A percentile compares a stretch with the other conserved stretches of the same genome.
phyloP scores from a whole-genome alignment of 495 filamentous ascomycete genomes.

The Aspergillus ostianus region DNA sequence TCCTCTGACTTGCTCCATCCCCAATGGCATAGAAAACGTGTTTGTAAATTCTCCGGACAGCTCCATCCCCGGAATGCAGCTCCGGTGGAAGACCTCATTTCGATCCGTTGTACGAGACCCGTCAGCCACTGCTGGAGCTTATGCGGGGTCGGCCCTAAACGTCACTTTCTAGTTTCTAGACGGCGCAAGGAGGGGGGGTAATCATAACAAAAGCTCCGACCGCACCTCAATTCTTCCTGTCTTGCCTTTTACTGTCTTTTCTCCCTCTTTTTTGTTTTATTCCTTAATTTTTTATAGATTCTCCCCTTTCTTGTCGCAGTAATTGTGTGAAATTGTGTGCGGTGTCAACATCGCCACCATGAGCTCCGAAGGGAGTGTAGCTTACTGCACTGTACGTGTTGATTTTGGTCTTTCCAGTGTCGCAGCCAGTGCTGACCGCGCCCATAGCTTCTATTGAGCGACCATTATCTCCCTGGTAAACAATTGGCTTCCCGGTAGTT shows the following conservation, averaged over 20 bases:
- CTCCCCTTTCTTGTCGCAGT: not conserved
- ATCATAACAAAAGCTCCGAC: constrained; percentile 9
- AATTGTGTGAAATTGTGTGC: not conserved
- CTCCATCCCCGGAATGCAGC: constrained; percentile 6
- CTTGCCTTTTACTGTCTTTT: not conserved
- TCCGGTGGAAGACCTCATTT: constrained; percentile 4
- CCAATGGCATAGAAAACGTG: not conserved
- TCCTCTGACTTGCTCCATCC: too few relatives aligned
- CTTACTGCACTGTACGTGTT: constrained; percentile 57
- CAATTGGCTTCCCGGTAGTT: constrained; percentile 1
- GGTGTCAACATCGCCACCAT: constrained; percentile 22
- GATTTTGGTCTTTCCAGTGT: not conserved
- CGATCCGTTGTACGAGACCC: constrained; percentile 5
- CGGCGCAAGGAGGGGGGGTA: constrained; percentile 15
- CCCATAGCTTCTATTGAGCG: constrained; percentile 78
- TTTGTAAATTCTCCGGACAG: not conserved
- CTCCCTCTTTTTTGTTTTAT: not conserved
- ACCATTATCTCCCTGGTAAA: constrained; percentile 85
- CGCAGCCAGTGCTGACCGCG: constrained; percentile 22
- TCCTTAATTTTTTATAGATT: constrained; percentile 2
- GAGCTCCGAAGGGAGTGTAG: constrained; percentile 35
- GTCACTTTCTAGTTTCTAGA: constrained; percentile 7
- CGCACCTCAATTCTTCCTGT: not conserved
- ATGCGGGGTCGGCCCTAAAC: constrained; percentile 21
- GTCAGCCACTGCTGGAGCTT: constrained; percentile 1